A percentile compares a stretch with the other conserved stretches of the same genome.
Conservation (phyloP, 129 eudicot genomes). For the Kitagawia praeruptora region DNA sequence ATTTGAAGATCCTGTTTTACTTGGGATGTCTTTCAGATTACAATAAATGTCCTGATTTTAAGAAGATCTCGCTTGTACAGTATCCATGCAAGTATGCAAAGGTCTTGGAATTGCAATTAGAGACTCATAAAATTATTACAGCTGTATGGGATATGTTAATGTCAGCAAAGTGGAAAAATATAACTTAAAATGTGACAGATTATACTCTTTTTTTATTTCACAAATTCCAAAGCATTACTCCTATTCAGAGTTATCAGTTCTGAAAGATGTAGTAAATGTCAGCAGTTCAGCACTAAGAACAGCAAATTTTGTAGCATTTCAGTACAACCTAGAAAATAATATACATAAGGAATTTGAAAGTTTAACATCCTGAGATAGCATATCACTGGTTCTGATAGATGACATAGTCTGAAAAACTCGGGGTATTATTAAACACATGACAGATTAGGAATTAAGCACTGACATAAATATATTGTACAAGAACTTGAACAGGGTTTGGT, state of each 20-base stretch:
- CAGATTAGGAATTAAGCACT: not conserved
- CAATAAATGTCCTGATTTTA: not conserved
- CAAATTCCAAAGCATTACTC: not conserved
- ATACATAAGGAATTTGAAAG: not conserved
- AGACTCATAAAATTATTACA: not conserved
- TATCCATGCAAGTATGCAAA: not conserved
- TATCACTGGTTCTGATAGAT: not conserved
- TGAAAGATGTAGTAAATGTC: not conserved
- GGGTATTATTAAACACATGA: not conserved
- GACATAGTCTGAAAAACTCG: not conserved
- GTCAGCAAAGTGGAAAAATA: not conserved
- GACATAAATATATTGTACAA: not conserved
- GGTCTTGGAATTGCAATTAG: not conserved
- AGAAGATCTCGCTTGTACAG: not conserved
- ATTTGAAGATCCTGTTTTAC: not conserved
- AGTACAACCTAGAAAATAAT: no score
- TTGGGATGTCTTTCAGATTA: not conserved
- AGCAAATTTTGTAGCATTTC: no score
- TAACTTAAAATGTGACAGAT: not conserved
- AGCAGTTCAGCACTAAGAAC: not conserved
- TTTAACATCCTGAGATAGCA: not conserved
- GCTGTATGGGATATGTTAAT: not conserved
- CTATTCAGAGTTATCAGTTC: not conserved
- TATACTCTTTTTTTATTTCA: not conserved
- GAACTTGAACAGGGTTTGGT: not conserved